Percentiles rank a stretch among this genome's conserved stretches.
Conservation (phyloP, 805 yeast genomes). For the Metschnikowia shivogae region DNA sequence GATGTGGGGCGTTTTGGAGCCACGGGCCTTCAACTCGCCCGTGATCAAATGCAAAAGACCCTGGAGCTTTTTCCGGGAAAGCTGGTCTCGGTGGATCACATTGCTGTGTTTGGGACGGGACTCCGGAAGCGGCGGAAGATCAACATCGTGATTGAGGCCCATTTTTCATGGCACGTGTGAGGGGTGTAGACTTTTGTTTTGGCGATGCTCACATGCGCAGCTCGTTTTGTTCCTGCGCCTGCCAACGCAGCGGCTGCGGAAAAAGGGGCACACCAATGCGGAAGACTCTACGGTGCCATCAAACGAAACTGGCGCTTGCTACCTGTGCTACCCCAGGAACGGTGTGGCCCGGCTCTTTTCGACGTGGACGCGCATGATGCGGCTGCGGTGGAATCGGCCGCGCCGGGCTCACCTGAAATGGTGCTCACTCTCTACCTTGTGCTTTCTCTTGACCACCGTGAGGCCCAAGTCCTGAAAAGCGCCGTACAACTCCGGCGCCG, state of each 20-base stretch:
- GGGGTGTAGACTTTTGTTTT: neutral
- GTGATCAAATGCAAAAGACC: slow-evolving; percentile 68
- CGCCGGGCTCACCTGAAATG: slow-evolving; percentile 8
- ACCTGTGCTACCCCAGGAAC: too few species aligned
- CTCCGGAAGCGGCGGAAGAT: slow-evolving; percentile 15
- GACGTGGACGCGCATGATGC: too few species aligned
- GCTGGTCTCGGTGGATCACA: slow-evolving; percentile 29
- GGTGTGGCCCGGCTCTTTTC: too few species aligned
- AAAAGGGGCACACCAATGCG: too few species aligned
- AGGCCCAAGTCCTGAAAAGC: slow-evolving; percentile 22
- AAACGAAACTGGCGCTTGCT: too few species aligned
- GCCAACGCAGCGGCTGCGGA: neutral
- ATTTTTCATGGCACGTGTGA: neutral
- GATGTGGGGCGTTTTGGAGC: slow-evolving; percentile 63
- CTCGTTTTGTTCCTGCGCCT: slow-evolving; percentile 3
- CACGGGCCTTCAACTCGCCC: slow-evolving; percentile 59
- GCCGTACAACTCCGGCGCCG: slow-evolving; percentile 22
- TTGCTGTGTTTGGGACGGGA: slow-evolving; percentile 9
- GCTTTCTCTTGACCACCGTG: slow-evolving; percentile 18
- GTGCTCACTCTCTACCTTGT: slow-evolving; percentile 27
- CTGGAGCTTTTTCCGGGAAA: slow-evolving; percentile 62
- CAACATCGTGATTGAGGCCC: slow-evolving; percentile 8
- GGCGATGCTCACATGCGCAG: neutral
- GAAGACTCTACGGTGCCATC: too few species aligned
- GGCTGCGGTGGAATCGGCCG: too few species aligned